Evolutionary conservation across 2,329 filamentous ascomycete species (phyloP).

Genomic region (Penicillium expansum): DNA sequence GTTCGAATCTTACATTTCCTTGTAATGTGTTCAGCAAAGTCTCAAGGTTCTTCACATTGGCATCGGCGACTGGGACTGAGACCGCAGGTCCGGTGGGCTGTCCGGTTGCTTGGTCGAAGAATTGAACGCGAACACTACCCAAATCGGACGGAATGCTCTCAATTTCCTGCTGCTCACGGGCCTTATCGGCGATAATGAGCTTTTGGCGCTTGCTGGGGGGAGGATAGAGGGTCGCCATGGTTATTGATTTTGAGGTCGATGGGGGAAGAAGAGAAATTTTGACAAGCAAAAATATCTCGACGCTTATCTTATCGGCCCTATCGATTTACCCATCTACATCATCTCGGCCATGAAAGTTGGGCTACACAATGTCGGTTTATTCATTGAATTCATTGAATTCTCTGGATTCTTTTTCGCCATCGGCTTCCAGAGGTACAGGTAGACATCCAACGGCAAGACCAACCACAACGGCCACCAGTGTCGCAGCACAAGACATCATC

Average conservation of each 20-base stretch:
- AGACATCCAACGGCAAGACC: slow-evolving; percentile 51
- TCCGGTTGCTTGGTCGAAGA: slow-evolving; percentile 74
- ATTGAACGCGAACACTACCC: slow-evolving; percentile 80
- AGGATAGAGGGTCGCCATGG: slow-evolving; percentile 78
- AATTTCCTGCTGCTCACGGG: slow-evolving; percentile 73
- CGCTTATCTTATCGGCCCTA: slow-evolving; percentile 24
- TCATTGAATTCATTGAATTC: slow-evolving; percentile 9
- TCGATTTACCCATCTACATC: slow-evolving; percentile 5
- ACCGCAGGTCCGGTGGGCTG: slow-evolving; percentile 67
- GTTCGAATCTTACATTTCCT: slow-evolving; percentile 59
- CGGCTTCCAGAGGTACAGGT: slow-evolving; percentile 36
- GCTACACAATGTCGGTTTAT: slow-evolving; percentile 13
- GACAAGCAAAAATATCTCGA: slow-evolving; percentile 8
- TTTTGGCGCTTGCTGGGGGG: slow-evolving; percentile 86
- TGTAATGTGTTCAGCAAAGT: slow-evolving; percentile 81
- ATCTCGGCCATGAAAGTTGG: neutral
- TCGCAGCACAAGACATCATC: slow-evolving; percentile 68
- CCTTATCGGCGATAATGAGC: slow-evolving; percentile 68
- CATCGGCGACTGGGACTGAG: slow-evolving; percentile 77
- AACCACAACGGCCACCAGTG: slow-evolving; percentile 56
- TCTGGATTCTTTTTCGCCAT: slow-evolving; percentile 20
- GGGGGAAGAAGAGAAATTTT: slow-evolving; percentile 17
- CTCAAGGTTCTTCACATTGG: slow-evolving; percentile 84
- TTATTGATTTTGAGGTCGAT: slow-evolving; percentile 19
- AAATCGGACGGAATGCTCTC: slow-evolving; percentile 62